Conservation (phyloP, 148 eudicot species). For the Rhododendron ferrugineum region DNA sequence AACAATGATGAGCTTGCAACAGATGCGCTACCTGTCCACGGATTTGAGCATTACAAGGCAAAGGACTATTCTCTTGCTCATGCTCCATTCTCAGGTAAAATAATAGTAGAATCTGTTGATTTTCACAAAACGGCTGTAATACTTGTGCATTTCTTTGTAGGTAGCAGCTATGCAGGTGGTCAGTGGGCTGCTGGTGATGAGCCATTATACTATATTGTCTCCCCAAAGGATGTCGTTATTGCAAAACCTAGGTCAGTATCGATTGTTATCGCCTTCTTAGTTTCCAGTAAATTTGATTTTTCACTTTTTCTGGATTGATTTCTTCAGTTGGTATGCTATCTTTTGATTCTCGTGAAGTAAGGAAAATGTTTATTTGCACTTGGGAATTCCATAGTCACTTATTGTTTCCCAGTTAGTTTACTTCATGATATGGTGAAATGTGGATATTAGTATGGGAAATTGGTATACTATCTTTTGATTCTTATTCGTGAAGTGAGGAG, state of each 20-base stretch:
- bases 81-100: slow-evolving; percentile 83
- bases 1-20: slow-evolving; percentile 95
- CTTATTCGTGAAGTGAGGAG: not conserved
- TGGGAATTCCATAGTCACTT: not conserved
- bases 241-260: slow-evolving; percentile 87
- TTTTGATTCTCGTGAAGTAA: not conserved
- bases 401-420: not conserved
- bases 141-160: slow-evolving; percentile 32
- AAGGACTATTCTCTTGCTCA: slow-evolving; percentile 92
- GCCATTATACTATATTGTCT: slow-evolving; percentile 87
- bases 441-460: not conserved
- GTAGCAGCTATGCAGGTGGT: slow-evolving; percentile 87
- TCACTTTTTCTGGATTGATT: not conserved
- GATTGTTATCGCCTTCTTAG: not conserved
- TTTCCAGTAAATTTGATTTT: not conserved
- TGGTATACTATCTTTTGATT: not conserved
- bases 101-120: not conserved
- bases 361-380: not conserved
- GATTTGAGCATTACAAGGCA: slow-evolving; percentile 96
- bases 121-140: slow-evolving; percentile 9
- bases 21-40: slow-evolving; percentile 91
- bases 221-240: slow-evolving; percentile 94
- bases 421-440: not conserved
- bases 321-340: not conserved
- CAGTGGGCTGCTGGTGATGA: slow-evolving; percentile 98